Percentiles rank a stretch among this genome's conserved stretches.
These are phyloP conservation scores for Sporisorium reilianum DNA, from an alignment of 1,284 basidiomycete species.

Conservation along the genomic window DNA sequence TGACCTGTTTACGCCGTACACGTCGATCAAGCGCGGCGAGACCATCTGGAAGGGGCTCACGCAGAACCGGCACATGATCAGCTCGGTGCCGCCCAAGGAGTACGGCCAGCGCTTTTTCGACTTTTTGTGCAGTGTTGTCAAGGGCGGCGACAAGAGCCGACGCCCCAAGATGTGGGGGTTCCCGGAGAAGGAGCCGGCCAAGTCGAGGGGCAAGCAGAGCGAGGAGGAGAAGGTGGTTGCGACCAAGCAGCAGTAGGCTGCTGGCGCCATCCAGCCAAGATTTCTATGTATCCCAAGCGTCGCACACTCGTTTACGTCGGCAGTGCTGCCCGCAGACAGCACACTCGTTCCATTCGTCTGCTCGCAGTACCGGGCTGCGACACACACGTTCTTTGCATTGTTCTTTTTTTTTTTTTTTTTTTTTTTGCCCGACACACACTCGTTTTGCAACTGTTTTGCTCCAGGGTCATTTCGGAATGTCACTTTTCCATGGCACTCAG, in stretches of 20 bases:
- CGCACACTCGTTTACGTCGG: neutral
- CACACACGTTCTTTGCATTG: slow-evolving; percentile 3
- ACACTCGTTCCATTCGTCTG: neutral
- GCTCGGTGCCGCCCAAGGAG: slow-evolving; percentile 62
- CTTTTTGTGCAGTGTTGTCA: slow-evolving; percentile 57
- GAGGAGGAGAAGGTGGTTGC: slow-evolving; percentile 1
- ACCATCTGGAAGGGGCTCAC: slow-evolving; percentile 91
- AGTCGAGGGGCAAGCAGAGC: slow-evolving; percentile 12
- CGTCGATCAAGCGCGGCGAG: slow-evolving; percentile 82
- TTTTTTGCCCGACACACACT: neutral
- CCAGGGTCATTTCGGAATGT: slow-evolving; percentile 9
- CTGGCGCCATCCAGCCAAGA: too few species aligned
- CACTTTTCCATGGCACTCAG: neutral
- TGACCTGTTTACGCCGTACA: slow-evolving; percentile 80
- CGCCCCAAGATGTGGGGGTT: slow-evolving; percentile 54
- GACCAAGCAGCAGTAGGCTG: slow-evolving; percentile 20
- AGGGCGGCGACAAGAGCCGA: slow-evolving; percentile 52
- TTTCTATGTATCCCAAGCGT: neutral
- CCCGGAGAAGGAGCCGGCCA: slow-evolving; percentile 20
- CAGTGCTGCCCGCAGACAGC: neutral
- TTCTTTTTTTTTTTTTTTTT: too few species aligned
- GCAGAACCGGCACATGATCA: slow-evolving; percentile 58
- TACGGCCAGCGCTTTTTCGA: slow-evolving; percentile 64
- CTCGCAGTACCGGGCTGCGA: neutral
- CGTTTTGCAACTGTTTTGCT: slow-evolving; percentile 3